Evolutionary conservation across 2,329 filamentous ascomycete species (phyloP).

Genomic region (Ascochyta clinopodiicola): DNA sequence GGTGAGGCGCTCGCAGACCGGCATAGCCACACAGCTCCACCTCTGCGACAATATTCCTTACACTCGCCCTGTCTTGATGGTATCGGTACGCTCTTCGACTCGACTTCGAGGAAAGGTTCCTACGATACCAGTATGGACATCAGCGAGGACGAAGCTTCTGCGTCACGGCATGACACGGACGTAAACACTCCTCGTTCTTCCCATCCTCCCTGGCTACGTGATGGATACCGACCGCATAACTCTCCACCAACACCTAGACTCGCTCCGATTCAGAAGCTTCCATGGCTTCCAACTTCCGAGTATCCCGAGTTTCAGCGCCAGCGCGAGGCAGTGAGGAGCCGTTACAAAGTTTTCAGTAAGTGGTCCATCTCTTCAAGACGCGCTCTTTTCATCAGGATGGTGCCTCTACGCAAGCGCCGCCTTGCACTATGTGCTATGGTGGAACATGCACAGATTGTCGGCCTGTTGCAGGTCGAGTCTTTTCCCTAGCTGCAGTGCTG

Average conservation of each 20-base stretch:
- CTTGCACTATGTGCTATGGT: neutral
- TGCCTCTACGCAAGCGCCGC: neutral
- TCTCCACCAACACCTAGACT: neutral
- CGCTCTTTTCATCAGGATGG: neutral
- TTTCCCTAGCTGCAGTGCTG: neutral
- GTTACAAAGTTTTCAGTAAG: neutral
- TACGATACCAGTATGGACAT: neutral
- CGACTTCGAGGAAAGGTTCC: neutral
- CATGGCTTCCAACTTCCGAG: neutral
- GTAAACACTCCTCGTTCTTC: neutral
- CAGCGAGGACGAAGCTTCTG: slow-evolving; percentile 6
- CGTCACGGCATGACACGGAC: neutral
- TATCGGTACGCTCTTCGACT: neutral
- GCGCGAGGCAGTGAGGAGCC: neutral
- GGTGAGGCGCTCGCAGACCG: neutral
- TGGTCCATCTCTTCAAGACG: neutral
- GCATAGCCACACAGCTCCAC: neutral
- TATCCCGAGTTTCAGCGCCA: neutral
- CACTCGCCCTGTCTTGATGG: neutral
- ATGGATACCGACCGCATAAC: neutral
- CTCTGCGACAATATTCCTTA: neutral
- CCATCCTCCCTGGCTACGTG: neutral
- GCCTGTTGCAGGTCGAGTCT: neutral
- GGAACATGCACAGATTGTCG: neutral
- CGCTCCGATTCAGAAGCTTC: neutral